Evolutionary conservation across 495 filamentous ascomycete genomes (phyloP).

Genomic region (Penicillium lividum): DNA sequence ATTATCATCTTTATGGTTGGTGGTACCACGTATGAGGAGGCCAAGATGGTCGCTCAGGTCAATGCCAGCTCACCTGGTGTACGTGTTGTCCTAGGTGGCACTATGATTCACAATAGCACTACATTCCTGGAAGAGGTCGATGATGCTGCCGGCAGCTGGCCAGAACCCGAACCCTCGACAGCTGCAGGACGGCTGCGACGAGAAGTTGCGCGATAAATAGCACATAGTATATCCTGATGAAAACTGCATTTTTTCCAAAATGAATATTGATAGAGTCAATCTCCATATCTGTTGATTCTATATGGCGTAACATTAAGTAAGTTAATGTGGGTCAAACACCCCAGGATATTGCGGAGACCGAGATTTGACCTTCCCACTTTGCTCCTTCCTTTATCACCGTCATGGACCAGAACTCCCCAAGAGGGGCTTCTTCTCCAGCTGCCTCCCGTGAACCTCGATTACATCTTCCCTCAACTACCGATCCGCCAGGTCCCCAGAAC

Average conservation of each 20-base stretch:
- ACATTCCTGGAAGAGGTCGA: slow-evolving; percentile 87
- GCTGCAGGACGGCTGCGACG: slow-evolving; percentile 72
- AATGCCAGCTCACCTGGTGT: slow-evolving; percentile 90
- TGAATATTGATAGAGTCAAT: neutral
- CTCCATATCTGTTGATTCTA: too few species aligned
- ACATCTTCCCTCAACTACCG: slow-evolving; percentile 72
- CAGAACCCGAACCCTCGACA: slow-evolving; percentile 65
- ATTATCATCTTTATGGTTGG: slow-evolving; percentile 93
- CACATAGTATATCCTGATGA: neutral
- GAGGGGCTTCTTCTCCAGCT: slow-evolving; percentile 27
- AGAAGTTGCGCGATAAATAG: slow-evolving; percentile 51
- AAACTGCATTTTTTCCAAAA: neutral
- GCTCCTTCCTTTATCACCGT: neutral
- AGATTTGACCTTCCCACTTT: slow-evolving; percentile 7
- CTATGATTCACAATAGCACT: slow-evolving; percentile 78
- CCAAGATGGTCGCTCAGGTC: slow-evolving; percentile 87
- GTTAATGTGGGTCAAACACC: slow-evolving; percentile 9
- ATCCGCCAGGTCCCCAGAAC: slow-evolving; percentile 72
- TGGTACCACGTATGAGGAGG: slow-evolving; percentile 93
- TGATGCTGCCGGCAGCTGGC: slow-evolving; percentile 78
- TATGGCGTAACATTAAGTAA: neutral
- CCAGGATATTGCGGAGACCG: slow-evolving; percentile 9
- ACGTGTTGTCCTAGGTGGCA: slow-evolving; percentile 83
- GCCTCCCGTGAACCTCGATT: slow-evolving; percentile 45
- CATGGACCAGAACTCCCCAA: slow-evolving; percentile 42